Conservation (phyloP, 352 stramenopile species). For the Globisporangium lucens region DNA sequence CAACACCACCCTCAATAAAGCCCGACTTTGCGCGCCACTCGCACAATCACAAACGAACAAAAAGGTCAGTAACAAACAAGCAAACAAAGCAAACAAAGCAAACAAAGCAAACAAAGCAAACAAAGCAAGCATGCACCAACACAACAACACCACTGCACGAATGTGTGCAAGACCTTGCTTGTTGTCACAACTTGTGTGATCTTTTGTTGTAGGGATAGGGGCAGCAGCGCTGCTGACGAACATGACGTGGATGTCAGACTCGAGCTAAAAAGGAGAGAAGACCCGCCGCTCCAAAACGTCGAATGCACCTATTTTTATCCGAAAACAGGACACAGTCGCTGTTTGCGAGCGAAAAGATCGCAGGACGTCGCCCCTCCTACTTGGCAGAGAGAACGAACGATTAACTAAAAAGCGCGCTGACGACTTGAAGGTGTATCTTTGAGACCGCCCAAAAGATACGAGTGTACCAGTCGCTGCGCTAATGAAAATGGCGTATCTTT, state of each 20-base stretch:
- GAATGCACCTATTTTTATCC: not conserved
- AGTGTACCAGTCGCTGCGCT: not conserved
- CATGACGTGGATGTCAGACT: slow-evolving; percentile 11
- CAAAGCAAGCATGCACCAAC: not conserved
- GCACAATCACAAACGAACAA: slow-evolving; percentile 1
- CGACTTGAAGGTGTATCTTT: slow-evolving; percentile 4
- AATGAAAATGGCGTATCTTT: slow-evolving; percentile 4
- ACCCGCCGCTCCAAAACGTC: not conserved
- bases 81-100: not conserved
- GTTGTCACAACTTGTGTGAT: slow-evolving; percentile 7
- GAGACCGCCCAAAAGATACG: not conserved
- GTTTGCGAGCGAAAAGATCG: not conserved
- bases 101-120: slow-evolving; percentile 1
- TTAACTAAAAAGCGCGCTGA: not conserved
- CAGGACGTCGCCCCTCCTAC: not conserved
- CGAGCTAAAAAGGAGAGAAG: not conserved
- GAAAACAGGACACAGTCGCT: not conserved
- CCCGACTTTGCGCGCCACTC: not conserved
- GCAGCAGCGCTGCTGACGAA: not conserved
- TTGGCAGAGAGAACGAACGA: slow-evolving; percentile 1
- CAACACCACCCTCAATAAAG: not conserved
- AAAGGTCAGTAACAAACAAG: not conserved
- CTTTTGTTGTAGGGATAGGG: slow-evolving; percentile 10
- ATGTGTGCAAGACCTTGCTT: not conserved
- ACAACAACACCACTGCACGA: not conserved